A percentile compares a stretch with the other conserved stretches of the same genome.
Conservation (phyloP, 148 eudicot genomes). For the Amaranthus cruentus region DNA sequence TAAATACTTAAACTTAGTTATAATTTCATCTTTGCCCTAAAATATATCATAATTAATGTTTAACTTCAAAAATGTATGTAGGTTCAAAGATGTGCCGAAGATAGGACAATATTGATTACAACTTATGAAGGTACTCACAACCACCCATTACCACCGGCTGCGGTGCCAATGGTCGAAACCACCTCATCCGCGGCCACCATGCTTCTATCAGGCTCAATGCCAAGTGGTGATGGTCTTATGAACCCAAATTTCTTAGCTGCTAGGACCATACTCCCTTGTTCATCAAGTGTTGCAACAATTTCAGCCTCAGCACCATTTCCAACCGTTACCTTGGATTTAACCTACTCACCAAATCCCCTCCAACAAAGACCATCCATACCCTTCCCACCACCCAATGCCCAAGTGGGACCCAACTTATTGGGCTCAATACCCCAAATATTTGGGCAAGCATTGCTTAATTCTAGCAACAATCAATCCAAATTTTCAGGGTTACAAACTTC, state of each 20-base stretch:
- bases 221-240: slow-evolving; percentile 68
- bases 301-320: slow-evolving; percentile 97
- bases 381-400: slow-evolving; percentile 25
- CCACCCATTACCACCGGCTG: slow-evolving; percentile 91
- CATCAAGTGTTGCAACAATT: slow-evolving; percentile 82
- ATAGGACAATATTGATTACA: slow-evolving; percentile 65
- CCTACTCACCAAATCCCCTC: slow-evolving; percentile 54
- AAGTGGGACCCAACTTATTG: slow-evolving; percentile 24
- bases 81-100: slow-evolving; percentile 98
- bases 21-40: not conserved
- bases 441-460: slow-evolving; percentile 38
- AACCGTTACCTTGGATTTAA: slow-evolving; percentile 84
- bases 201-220: slow-evolving; percentile 91
- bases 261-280: slow-evolving; percentile 65
- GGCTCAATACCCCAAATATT: slow-evolving; percentile 37
- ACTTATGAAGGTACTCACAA: slow-evolving; percentile 91
- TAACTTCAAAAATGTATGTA: slow-evolving; percentile 8
- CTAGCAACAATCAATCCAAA: slow-evolving; percentile 47
- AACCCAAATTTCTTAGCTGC: slow-evolving; percentile 81
- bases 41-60: not conserved
- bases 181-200: slow-evolving; percentile 85
- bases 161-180: slow-evolving; percentile 90
- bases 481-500: slow-evolving; percentile 72
- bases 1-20: not conserved
- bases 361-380: slow-evolving; percentile 37